phyloP scores from a whole-genome alignment of 2,329 filamentous ascomycete genomes.

The Fusarium musae region DNA sequence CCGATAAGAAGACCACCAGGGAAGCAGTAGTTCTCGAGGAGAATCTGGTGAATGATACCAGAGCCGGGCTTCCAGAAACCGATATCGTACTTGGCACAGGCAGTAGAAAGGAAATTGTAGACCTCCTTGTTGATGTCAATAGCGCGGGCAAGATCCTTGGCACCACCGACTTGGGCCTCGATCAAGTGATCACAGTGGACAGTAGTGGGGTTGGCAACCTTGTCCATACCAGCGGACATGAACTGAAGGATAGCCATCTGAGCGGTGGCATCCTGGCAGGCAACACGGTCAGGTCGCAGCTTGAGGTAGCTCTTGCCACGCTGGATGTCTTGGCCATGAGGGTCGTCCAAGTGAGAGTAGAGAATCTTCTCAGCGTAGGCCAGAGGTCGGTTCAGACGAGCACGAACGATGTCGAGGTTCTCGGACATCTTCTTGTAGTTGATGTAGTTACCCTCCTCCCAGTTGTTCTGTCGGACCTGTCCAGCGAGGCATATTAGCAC shows the following conservation, averaged over 20 bases:
- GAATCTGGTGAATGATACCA: slow-evolving; percentile 99
- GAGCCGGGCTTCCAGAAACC: slow-evolving; percentile 99
- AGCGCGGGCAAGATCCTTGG: slow-evolving; percentile 92
- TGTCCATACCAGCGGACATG: slow-evolving; percentile 98
- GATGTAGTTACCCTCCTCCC: slow-evolving; percentile 96
- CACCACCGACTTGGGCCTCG: slow-evolving; percentile 92
- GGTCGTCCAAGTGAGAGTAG: slow-evolving; percentile 98
- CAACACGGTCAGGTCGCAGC: slow-evolving; percentile 95
- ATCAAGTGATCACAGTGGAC: slow-evolving; percentile 99
- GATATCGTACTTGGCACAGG: slow-evolving; percentile 99
- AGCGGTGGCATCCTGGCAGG: slow-evolving; percentile 98
- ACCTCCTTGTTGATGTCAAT: slow-evolving; percentile 98
- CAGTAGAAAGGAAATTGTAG: slow-evolving; percentile 93
- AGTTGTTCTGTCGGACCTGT: slow-evolving; percentile 92
- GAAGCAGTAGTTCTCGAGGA: slow-evolving; percentile 99
- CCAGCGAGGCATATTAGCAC: slow-evolving; percentile 31
- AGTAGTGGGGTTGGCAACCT: slow-evolving; percentile 92
- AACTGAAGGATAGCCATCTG: slow-evolving; percentile 99
- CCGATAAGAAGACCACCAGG: slow-evolving; percentile 97
- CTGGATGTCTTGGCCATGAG: slow-evolving; percentile 95
- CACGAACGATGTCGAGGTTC: slow-evolving; percentile 91
- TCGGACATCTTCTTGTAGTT: slow-evolving; percentile 99
- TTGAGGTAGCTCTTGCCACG: slow-evolving; percentile 96
- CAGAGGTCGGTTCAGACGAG: slow-evolving; percentile 89
- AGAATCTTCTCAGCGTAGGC: slow-evolving; percentile 98